phyloP scores from a whole-genome alignment of 768 basidiomycete genomes.

The Auriscalpium orientale region DNA sequence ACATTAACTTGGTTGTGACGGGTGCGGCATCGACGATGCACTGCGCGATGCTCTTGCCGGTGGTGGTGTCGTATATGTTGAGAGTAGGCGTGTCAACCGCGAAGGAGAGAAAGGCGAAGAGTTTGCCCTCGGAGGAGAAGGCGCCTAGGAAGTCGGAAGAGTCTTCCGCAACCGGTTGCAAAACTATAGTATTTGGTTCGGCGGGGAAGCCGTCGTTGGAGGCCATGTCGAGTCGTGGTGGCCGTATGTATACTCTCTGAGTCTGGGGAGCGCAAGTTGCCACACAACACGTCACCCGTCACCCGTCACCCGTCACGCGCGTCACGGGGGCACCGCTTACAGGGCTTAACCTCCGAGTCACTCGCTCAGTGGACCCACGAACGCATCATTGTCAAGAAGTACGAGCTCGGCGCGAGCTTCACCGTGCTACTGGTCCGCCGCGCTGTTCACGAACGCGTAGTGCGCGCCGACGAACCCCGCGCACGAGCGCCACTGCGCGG shows the following conservation, averaged over 20 bases:
- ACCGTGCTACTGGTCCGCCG: slow-evolving; percentile 44
- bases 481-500: slow-evolving; percentile 28
- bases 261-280: too few relatives aligned
- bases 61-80: slow-evolving; percentile 52
- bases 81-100: slow-evolving; percentile 67
- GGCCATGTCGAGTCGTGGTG: too few relatives aligned
- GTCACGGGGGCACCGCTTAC: too few relatives aligned
- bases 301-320: too few relatives aligned
- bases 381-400: slow-evolving; percentile 36
- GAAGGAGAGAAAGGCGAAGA: slow-evolving; percentile 56
- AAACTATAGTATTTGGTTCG: slow-evolving; percentile 41
- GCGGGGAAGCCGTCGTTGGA: too few relatives aligned
- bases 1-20: slow-evolving; percentile 41
- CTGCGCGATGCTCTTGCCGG: slow-evolving; percentile 51
- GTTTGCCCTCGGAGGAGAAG: slow-evolving; percentile 49
- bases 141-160: slow-evolving; percentile 40
- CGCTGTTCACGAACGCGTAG: slow-evolving; percentile 27
- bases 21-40: slow-evolving; percentile 47
- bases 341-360: too few relatives aligned
- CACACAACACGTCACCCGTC: too few relatives aligned
- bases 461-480: too few relatives aligned
- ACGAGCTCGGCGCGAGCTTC: slow-evolving; percentile 36
- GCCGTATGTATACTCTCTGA: too few relatives aligned
- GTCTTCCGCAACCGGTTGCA: slow-evolving; percentile 47
- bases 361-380: too few relatives aligned